A percentile compares a stretch with the other conserved stretches of the same genome.
Conservation (phyloP, 2,329 filamentous ascomycete genomes). For the Berkeleyomyces basicola region DNA sequence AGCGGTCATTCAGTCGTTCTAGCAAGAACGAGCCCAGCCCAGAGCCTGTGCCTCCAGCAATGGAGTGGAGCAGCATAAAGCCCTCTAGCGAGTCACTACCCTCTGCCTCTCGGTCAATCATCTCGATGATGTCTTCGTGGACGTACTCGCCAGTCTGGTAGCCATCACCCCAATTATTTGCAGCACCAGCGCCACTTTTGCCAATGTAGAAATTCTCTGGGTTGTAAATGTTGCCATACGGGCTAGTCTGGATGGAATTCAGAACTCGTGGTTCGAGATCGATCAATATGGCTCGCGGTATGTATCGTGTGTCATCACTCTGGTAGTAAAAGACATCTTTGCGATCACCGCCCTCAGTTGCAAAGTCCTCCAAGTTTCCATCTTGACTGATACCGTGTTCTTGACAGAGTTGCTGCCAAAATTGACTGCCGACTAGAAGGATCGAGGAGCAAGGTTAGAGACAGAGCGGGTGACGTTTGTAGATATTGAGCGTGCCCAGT, state of each 20-base stretch:
- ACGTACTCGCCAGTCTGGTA: slow-evolving; percentile 86
- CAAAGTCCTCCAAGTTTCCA: slow-evolving; percentile 93
- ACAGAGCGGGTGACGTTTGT: neutral
- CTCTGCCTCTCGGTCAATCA: slow-evolving; percentile 97
- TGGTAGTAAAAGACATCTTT: slow-evolving; percentile 99
- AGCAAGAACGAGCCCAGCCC: slow-evolving; percentile 91
- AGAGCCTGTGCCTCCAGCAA: slow-evolving; percentile 89
- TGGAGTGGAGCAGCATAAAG: slow-evolving; percentile 98
- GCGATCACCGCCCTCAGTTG: slow-evolving; percentile 89
- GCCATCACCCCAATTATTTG: slow-evolving; percentile 96
- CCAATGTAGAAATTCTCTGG: slow-evolving; percentile 97
- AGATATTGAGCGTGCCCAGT: no score
- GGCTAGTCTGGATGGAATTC: slow-evolving; percentile 77
- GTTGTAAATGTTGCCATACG: slow-evolving; percentile 98
- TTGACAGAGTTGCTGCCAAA: slow-evolving; percentile 97
- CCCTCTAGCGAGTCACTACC: slow-evolving; percentile 96
- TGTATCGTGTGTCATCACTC: slow-evolving; percentile 97
- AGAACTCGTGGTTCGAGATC: slow-evolving; percentile 91
- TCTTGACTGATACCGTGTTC: slow-evolving; percentile 97
- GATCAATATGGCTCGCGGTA: slow-evolving; percentile 85
- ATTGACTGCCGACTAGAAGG: slow-evolving; percentile 77
- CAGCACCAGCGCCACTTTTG: slow-evolving; percentile 82
- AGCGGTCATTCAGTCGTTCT: slow-evolving; percentile 88
- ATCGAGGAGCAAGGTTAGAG: neutral
- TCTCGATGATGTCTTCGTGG: slow-evolving; percentile 95